Conservation (phyloP, 2,329 filamentous ascomycete genomes). For the Aspergillus neoniger region DNA sequence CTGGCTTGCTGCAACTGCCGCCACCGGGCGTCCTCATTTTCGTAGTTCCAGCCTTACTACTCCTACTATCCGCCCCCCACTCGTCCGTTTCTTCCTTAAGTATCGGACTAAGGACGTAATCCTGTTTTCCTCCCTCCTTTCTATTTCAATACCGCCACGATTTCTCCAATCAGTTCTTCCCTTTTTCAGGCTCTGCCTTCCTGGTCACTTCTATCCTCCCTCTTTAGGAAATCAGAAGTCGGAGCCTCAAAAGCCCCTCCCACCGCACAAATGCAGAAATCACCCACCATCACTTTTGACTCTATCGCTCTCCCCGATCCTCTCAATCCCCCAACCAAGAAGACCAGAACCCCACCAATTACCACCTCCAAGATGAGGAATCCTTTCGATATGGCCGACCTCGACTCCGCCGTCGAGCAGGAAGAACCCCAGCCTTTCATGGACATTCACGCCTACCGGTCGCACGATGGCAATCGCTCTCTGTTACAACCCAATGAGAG, state of each 20-base stretch:
- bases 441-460: conserved; percentile 32
- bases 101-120: conserved; percentile 23
- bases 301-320: neutral
- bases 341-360: conserved; percentile 8
- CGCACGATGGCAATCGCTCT: conserved; percentile 38
- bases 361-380: conserved; percentile 26
- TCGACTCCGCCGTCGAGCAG: conserved; percentile 25
- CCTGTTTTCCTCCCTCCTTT: conserved; percentile 11
- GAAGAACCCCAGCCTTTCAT: conserved; percentile 20
- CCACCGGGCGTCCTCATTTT: conserved; percentile 8
- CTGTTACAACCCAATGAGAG: conserved; percentile 39
- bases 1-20: neutral
- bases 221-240: conserved; percentile 8
- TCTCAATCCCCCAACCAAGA: neutral
- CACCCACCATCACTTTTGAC: neutral
- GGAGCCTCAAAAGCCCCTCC: neutral
- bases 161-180: conserved; percentile 10
- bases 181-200: conserved; percentile 6
- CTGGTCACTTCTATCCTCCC: conserved; percentile 6
- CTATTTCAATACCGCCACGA: conserved; percentile 8
- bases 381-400: conserved; percentile 36
- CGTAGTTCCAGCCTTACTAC: conserved; percentile 12
- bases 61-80: conserved; percentile 8
- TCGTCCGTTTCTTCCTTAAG: conserved; percentile 15
- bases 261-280: neutral